Base-by-base conservation (phyloP, 2,329 filamentous ascomycete species). In the Neofusicoccum cordaticola region DNA sequence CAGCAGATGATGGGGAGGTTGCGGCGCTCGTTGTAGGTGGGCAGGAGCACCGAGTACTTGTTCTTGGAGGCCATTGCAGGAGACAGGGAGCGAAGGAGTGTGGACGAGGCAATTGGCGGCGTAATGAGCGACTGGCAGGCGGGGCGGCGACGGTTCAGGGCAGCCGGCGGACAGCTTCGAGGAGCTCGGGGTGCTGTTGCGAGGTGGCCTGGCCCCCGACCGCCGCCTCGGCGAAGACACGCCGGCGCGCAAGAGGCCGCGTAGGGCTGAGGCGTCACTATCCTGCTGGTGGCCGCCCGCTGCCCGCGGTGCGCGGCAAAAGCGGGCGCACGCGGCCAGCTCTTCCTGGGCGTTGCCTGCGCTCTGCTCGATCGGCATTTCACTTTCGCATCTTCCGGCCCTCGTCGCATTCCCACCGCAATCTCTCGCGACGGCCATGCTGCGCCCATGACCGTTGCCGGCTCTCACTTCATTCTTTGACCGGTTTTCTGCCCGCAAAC, bases 21-120 rank as follows among this genome's bases (percentile, higher is more conserved):
- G 79, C 88, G 89, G 76, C 95, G 92, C 86, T 99, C 95, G 79
- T 99, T 98, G 87, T 97, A 99, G 67, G 95, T 99, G 65, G 95
- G 95, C 69, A 99, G 88, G 76, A 99, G 94, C 76, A 99, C 90
- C 70, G 94, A 97, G 86, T 97, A 99, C 82, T 94, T 96, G 64
- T 57, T 57, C 61, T 63, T 63, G 50, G 61, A 51, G 31, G 63
- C 63, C 63, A 65, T 65, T 34, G 53, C 48, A 27, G 62, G 22
- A 37, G 35, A 39, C 5, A 12, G 22, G 34, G n/a, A 9, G 17
- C 8, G 17, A 65, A 65, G 22, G 52, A 65, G 45, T 17, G 56
- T 61, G 17, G 52, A 44, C 0, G 53, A 61, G 37, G 31, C 47
- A 37, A 53, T 63, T 63, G 48, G 39, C 61, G 58, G 44, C 12